Base-by-base conservation (phyloP, 1,139 yeast species). In the Blastobotrys apis region DNA sequence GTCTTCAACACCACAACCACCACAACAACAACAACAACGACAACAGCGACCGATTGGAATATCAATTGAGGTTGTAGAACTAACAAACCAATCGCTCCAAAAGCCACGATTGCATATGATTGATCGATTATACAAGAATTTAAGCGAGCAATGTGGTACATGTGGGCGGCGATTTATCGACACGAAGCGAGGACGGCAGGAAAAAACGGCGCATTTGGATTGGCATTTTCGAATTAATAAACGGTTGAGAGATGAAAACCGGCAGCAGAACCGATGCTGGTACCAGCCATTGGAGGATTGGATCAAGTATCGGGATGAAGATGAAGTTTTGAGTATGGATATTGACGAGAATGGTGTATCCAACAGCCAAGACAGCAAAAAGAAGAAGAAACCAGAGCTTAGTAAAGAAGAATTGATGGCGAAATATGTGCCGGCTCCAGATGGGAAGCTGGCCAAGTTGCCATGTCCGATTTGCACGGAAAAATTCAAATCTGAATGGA, bases 191-290 rank as follows among this genome's bases (percentile, higher is more conserved):
- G 95, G 94, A 2, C 71, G 73, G 15, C 67, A 65, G 19, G 73
- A 75, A 47, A 73, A 83, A 49, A 66, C 71, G 37, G 71, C 72
- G 6, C 98, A 92, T 65, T 69, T 87, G 55, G 98, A 92, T 65
- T 92, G 97, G 97, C 98, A 92, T 69, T 88, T 88, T 69, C 77
- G 97, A 58, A 84, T 87, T 44, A 90, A 87, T 63, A 85, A 84
- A 59, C 82, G 85, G 56, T 69, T 84, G 41, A 77, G 84, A 39
- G 82, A 75, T 33, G 70, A 66, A 48, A 56, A 59, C 42, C 53
- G 67, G 42, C 65, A 71, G 8, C 87, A 86, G 62, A 79, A 86
- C 42, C 71, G 97, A 56, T 77, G 81, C 55, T 88, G 96, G 95
- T 90, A 80, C 63, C 65, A 90, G 51, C 80, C 80, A 52, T 84